phyloP scores from a whole-genome alignment of 139 green algal genomes.

The Pseudopediastrum boryanum region DNA sequence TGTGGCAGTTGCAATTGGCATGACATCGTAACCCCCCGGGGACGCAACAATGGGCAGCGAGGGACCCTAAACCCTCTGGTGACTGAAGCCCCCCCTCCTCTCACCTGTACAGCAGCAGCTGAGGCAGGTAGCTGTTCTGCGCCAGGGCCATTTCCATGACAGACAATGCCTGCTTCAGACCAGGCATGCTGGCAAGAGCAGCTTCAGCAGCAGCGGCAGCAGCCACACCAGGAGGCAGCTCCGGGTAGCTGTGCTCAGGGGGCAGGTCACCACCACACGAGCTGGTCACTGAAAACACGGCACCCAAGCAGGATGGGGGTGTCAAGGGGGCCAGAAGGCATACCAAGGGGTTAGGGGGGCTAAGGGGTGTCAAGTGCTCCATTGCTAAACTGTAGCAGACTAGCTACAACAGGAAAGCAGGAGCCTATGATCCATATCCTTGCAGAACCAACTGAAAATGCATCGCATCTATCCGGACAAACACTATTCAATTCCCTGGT shows the following conservation, averaged over 20 bases:
- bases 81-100: no score
- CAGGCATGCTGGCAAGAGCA: slow-evolving; percentile 43
- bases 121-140: slow-evolving; percentile 64
- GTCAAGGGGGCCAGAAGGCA: neutral
- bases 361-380: no score
- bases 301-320: neutral
- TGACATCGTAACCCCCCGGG: no score
- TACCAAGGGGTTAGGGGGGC: neutral
- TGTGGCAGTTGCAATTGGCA: no score
- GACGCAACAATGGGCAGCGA: no score
- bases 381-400: neutral
- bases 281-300: neutral
- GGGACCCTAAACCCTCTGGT: no score
- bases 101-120: slow-evolving; percentile 74
- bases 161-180: slow-evolving; percentile 55
- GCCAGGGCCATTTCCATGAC: slow-evolving; percentile 65
- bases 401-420: neutral
- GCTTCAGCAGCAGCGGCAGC: slow-evolving; percentile 10
- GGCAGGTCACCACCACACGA: neutral
- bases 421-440: neutral
- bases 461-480: no score
- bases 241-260: neutral
- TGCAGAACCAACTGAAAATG: no score
- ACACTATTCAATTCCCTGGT: neutral
- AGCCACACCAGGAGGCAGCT: neutral